A percentile compares a stretch with the other conserved stretches of the same genome.
These are phyloP conservation scores for Cystoderma amianthinum DNA, from an alignment of 768 basidiomycete genomes.

Conservation along the genomic window DNA sequence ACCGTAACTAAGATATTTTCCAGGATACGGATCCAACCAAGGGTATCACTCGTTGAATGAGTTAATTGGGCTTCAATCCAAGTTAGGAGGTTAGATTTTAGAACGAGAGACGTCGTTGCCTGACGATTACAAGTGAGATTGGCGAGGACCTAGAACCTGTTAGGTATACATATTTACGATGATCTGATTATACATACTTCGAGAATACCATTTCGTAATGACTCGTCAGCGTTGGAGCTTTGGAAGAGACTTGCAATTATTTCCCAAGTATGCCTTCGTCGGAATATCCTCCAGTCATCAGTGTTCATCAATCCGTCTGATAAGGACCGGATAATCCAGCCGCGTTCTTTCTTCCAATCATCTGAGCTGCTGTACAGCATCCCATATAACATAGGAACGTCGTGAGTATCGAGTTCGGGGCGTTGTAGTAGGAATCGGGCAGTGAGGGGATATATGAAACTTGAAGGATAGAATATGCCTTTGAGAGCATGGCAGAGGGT, in stretches of 20 bases:
- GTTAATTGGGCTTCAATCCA: constrained; percentile 80
- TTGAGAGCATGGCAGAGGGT: constrained; percentile 79
- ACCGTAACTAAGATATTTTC: constrained; percentile 53
- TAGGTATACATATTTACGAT: not conserved
- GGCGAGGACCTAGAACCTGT: constrained; percentile 50
- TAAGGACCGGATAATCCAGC: constrained; percentile 82
- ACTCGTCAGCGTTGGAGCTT: constrained; percentile 44
- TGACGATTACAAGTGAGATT: constrained; percentile 65
- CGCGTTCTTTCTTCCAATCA: constrained; percentile 83
- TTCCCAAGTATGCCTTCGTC: constrained; percentile 84
- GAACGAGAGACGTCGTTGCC: constrained; percentile 63
- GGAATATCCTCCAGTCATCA: constrained; percentile 77
- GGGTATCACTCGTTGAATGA: constrained; percentile 24
- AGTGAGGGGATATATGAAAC: constrained; percentile 82
- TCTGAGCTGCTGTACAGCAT: constrained; percentile 80
- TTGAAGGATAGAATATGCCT: constrained; percentile 80
- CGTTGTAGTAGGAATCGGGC: constrained; percentile 89
- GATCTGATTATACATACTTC: constrained; percentile 41
- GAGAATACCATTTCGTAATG: constrained; percentile 51
- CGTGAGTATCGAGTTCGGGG: constrained; percentile 67
- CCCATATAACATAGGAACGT: constrained; percentile 87
- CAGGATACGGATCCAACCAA: constrained; percentile 61
- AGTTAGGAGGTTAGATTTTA: constrained; percentile 63
- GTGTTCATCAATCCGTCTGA: constrained; percentile 71
- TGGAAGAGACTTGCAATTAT: constrained; percentile 79